phyloP scores from a whole-genome alignment of 2,329 filamentous ascomycete genomes.

The Venturia effusa region DNA sequence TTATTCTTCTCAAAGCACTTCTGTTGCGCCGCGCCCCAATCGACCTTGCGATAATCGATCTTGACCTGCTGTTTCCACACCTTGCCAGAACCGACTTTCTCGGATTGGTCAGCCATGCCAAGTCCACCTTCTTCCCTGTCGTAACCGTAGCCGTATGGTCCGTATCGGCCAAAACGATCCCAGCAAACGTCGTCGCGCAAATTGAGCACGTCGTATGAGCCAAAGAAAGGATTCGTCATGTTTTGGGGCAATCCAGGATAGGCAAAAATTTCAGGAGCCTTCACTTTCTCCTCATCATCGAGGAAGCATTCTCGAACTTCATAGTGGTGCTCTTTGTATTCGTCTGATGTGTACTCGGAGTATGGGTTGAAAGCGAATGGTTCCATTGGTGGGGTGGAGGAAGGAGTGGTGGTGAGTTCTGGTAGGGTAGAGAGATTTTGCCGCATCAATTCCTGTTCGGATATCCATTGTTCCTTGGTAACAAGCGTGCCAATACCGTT shows the following conservation, averaged over 20 bases:
- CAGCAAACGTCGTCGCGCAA: constrained; percentile 39
- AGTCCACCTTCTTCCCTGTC: constrained; percentile 34
- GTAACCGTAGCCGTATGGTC: constrained; percentile 41
- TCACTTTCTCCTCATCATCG: constrained; percentile 45
- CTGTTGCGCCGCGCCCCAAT: constrained; percentile 38
- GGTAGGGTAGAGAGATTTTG: constrained; percentile 13
- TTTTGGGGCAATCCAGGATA: constrained; percentile 46
- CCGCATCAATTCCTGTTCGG: constrained; percentile 34
- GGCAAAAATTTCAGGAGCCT: constrained; percentile 52
- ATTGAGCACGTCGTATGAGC: constrained; percentile 37
- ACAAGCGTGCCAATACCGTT: constrained; percentile 38
- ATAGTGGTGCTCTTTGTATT: constrained; percentile 38
- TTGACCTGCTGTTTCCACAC: constrained; percentile 43
- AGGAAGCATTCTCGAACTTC: constrained; percentile 52
- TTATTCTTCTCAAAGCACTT: constrained; percentile 39
- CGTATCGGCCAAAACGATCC: constrained; percentile 39
- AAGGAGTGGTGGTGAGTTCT: constrained; percentile 18
- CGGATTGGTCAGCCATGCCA: constrained; percentile 35
- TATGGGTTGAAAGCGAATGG: constrained; percentile 35
- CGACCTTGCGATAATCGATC: constrained; percentile 36
- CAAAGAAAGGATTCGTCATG: constrained; percentile 36
- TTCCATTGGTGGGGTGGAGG: constrained; percentile 25
- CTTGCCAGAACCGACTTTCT: constrained; percentile 32
- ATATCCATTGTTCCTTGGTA: constrained; percentile 28
- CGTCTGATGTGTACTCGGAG: constrained; percentile 29